phyloP scores from a whole-genome alignment of 352 stramenopile genomes.

The Pythium insidiosum region DNA sequence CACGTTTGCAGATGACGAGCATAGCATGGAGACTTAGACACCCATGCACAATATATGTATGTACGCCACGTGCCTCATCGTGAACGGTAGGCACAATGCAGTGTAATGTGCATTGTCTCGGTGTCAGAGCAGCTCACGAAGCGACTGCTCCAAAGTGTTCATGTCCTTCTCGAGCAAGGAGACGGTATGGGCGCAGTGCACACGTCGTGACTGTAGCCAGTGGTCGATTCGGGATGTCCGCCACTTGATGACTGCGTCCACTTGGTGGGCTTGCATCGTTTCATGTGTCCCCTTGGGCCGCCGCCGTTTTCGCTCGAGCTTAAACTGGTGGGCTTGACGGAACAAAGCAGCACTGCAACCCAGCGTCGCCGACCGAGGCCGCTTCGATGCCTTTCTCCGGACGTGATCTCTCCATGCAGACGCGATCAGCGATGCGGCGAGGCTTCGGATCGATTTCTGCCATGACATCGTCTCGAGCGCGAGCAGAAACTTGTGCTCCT shows the following conservation, averaged over 20 bases:
- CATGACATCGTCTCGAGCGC: constrained; percentile 34
- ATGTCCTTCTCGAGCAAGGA: constrained; percentile 10
- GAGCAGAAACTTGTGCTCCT: constrained; percentile 36
- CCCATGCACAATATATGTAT: neutral
- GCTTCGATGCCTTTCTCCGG: neutral
- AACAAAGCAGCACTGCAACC: no score
- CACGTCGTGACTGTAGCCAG: constrained; percentile 3
- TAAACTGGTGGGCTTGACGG: neutral
- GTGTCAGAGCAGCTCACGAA: no score
- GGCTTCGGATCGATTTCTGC: constrained; percentile 21
- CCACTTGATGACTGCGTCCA: neutral
- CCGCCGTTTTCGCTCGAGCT: neutral
- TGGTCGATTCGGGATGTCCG: neutral
- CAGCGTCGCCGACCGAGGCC: neutral
- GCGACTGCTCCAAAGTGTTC: constrained; percentile 3
- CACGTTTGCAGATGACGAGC: constrained; percentile 33
- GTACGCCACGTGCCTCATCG: constrained; percentile 1
- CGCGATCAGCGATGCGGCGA: constrained; percentile 25
- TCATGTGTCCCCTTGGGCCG: neutral
- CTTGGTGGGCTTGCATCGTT: neutral
- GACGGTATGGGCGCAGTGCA: constrained; percentile 3
- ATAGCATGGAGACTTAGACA: constrained; percentile 8
- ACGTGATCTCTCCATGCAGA: constrained; percentile 20
- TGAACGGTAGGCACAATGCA: no score
- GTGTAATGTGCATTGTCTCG: no score